Percentiles rank a stretch among this genome's conserved stretches.
These are phyloP conservation scores for Geranomyces michiganensis DNA, from an alignment of 192 early-diverging fungal species.

Conservation along the genomic window DNA sequence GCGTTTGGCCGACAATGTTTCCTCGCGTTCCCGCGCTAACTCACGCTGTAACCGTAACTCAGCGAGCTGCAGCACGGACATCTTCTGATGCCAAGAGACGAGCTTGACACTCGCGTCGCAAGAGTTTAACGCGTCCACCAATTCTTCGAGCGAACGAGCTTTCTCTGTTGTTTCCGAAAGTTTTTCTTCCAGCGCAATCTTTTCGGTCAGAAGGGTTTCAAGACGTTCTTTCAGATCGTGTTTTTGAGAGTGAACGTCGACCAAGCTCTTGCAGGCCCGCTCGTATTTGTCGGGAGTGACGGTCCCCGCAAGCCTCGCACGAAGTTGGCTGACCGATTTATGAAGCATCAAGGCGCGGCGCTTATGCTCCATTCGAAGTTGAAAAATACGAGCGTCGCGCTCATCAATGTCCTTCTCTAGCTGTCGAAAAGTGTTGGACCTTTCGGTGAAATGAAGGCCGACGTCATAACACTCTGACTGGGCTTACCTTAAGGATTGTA, in stretches of 20 bases:
- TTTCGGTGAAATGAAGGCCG: background rate
- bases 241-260: conserved; percentile 34
- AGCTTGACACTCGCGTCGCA: conserved; percentile 25
- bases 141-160: conserved; percentile 35
- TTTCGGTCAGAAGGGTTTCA: conserved; percentile 18
- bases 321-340: conserved; percentile 40
- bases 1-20: conserved; percentile 21
- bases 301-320: conserved; percentile 41
- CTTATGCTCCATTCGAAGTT: conserved; percentile 46
- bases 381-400: conserved; percentile 45
- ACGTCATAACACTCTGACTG: background rate
- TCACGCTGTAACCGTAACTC: conserved; percentile 47
- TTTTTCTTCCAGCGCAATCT: conserved; percentile 8
- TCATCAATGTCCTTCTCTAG: conserved; percentile 47
- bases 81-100: conserved; percentile 57
- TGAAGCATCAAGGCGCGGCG: conserved; percentile 41
- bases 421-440: conserved; percentile 17
- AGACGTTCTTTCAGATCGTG: conserved; percentile 24
- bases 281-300: conserved; percentile 48
- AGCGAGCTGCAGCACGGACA: conserved; percentile 39
- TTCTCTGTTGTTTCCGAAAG: conserved; percentile 32
- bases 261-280: conserved; percentile 35
- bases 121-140: conserved; percentile 43
- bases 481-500: conserved; percentile 47
- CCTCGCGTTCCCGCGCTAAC: conserved; percentile 35